Conservation (phyloP, 768 basidiomycete species). For the Boletales sp. region DNA sequence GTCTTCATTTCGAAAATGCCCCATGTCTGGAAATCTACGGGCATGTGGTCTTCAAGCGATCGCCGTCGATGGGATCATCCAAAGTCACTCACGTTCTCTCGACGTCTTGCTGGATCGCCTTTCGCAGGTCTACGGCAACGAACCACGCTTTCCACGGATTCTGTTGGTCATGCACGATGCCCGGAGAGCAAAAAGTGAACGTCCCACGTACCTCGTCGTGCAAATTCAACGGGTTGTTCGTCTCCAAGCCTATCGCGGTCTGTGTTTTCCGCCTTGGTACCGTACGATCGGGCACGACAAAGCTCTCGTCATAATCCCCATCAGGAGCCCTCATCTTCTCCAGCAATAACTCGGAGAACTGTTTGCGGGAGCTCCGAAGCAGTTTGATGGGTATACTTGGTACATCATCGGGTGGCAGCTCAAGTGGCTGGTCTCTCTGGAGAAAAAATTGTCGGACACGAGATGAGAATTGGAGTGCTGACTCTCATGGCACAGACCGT, state of each 20-base stretch:
- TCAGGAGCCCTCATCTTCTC: conserved; percentile 83
- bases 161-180: conserved; percentile 33
- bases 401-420: conserved; percentile 40
- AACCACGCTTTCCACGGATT: conserved; percentile 98
- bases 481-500: too few species aligned
- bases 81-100: conserved; percentile 76
- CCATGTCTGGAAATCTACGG: conserved; percentile 91
- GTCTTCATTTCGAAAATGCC: conserved; percentile 75
- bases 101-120: conserved; percentile 90
- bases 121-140: conserved; percentile 80
- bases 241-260: conserved; percentile 48
- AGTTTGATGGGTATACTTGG: conserved; percentile 36
- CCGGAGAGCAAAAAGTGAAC: not conserved
- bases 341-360: conserved; percentile 55
- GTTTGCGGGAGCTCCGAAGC: conserved; percentile 48
- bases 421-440: conserved; percentile 60
- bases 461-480: too few species aligned
- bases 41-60: not conserved
- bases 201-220: conserved; percentile 57
- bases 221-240: conserved; percentile 78
- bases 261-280: conserved; percentile 30
- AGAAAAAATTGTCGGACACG: conserved; percentile 58
- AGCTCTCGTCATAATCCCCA: conserved; percentile 73
- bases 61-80: not conserved
- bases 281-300: conserved; percentile 50